Percentiles rank a stretch among this genome's conserved stretches.
These are phyloP conservation scores for Colletotrichum sp. DNA, from an alignment of 2,329 filamentous ascomycete genomes.

Conservation along the genomic window DNA sequence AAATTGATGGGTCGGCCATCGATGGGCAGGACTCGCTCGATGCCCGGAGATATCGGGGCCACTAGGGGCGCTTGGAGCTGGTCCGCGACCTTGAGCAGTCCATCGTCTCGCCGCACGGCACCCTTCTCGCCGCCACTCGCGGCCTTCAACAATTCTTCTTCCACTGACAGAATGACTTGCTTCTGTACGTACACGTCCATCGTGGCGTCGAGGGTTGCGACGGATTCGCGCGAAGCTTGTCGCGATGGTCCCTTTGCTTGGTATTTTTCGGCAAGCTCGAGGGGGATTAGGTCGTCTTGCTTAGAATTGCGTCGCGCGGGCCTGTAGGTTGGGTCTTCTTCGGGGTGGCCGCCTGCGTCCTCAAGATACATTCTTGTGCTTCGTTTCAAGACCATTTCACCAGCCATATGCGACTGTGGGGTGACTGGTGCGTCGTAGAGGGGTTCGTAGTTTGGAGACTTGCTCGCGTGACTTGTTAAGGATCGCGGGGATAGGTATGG, in stretches of 20 bases:
- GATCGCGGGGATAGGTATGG: background rate
- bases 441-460: background rate
- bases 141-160: background rate
- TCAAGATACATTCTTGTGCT: conserved; percentile 19
- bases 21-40: conserved; percentile 14
- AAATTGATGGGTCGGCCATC: conserved; percentile 70
- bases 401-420: background rate
- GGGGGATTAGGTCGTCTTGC: conserved; percentile 2
- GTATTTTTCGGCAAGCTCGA: conserved; percentile 7
- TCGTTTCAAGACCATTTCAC: conserved; percentile 21
- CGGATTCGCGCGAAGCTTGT: conserved; percentile 13
- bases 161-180: background rate
- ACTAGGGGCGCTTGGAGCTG: background rate
- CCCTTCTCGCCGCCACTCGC: background rate
- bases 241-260: conserved; percentile 1
- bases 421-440: background rate
- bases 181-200: conserved; percentile 9
- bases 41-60: background rate
- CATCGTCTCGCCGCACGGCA: background rate
- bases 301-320: conserved; percentile 9
- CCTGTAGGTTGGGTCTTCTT: conserved; percentile 14
- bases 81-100: background rate
- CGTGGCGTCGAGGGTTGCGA: background rate
- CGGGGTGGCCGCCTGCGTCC: conserved; percentile 12
- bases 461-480: conserved; percentile 6